Evolutionary conservation across 2,329 filamentous ascomycete species (phyloP), one percentile per base, ranked within the genome.

Genomic region (Verticillium nubilum): DNA sequence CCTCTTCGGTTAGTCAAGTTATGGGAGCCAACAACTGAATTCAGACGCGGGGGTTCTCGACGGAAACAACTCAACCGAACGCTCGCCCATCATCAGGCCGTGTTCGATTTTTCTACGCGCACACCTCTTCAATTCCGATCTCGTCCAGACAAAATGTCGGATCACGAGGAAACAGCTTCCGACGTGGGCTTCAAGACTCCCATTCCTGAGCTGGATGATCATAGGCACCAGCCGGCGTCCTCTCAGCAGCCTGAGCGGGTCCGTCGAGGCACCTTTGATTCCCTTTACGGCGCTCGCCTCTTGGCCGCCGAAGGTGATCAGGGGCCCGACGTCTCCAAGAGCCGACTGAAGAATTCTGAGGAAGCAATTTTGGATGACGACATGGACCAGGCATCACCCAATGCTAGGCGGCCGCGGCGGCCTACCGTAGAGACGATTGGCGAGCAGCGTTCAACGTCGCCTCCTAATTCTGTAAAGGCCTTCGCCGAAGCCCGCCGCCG

Each of bases 401-500:
- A 70, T 19, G 65, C 69, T 31, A 72, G 75, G 6, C 80, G 76
- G 37, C 77, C 75, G 60, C 83, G 85, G 17, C 81, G 84, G 59
- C 79, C 82, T 59, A 83, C 83, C 56, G 77, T 88, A 58, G 81
- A 81, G 31, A 84, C 84, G 1, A 73, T 79, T 53, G 72, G 77
- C 26, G 82, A 84, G 25, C 85, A 84, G 54, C 84, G 91, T 59
- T 92, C 91, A 1, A 78, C 85, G 2, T 98, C 95, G 5, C 94
- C 94, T 12, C 95, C 95, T 7, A 99, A 97, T 73, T 99, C 95
- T 0, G 92, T 99, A 57, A 96, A 98, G 73, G 95, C 95, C 4
- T 99, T 99, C 74, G 95, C 95, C 19, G 91, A 95, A 68, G 91
- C 91, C 59, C 89, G 92, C 56, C 90, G 92, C 61, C 88, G 93